These are phyloP conservation scores for Fusarium caatingaense DNA, from an alignment of 2,329 filamentous ascomycete species.

Conservation along the genomic window DNA sequence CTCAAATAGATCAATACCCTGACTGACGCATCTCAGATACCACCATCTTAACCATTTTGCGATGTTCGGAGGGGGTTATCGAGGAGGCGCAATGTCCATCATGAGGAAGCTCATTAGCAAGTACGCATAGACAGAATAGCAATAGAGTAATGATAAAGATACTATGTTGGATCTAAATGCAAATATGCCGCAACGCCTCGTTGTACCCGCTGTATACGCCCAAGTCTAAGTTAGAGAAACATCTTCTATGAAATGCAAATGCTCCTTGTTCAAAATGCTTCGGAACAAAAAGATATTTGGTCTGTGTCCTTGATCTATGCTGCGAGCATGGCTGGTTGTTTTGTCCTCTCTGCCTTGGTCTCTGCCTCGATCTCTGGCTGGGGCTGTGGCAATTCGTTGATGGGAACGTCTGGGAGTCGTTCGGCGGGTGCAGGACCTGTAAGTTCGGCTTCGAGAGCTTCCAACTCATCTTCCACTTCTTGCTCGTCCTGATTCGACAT, in stretches of 20 bases:
- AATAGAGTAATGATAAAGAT: constrained; percentile 14
- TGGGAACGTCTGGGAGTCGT: constrained; percentile 49
- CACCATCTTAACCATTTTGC: constrained; percentile 92
- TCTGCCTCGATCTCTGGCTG: constrained; percentile 33
- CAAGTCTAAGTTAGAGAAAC: constrained; percentile 39
- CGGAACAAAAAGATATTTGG: constrained; percentile 4
- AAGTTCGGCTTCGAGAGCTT: constrained; percentile 72
- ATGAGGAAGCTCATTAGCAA: constrained; percentile 80
- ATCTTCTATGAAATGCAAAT: constrained; percentile 29
- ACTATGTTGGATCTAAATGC: constrained; percentile 26
- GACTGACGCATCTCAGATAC: constrained; percentile 64
- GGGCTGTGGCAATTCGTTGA: constrained; percentile 49
- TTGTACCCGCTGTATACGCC: constrained; percentile 42
- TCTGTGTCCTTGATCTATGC: constrained; percentile 19
- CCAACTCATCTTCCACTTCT: constrained; percentile 95
- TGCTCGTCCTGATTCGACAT: constrained; percentile 97
- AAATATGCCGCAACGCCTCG: constrained; percentile 43
- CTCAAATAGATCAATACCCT: not conserved
- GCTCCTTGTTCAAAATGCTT: constrained; percentile 19
- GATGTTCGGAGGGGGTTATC: constrained; percentile 85
- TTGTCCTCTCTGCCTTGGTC: constrained; percentile 41
- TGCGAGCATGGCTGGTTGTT: constrained; percentile 56
- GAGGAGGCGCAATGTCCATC: constrained; percentile 78
- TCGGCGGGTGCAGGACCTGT: constrained; percentile 31
- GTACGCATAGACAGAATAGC: constrained; percentile 63